A percentile compares a stretch with the other conserved stretches of the same genome.
Conservation (phyloP, 352 stramenopile species). For the Phytopythium cucurbitacearum region DNA sequence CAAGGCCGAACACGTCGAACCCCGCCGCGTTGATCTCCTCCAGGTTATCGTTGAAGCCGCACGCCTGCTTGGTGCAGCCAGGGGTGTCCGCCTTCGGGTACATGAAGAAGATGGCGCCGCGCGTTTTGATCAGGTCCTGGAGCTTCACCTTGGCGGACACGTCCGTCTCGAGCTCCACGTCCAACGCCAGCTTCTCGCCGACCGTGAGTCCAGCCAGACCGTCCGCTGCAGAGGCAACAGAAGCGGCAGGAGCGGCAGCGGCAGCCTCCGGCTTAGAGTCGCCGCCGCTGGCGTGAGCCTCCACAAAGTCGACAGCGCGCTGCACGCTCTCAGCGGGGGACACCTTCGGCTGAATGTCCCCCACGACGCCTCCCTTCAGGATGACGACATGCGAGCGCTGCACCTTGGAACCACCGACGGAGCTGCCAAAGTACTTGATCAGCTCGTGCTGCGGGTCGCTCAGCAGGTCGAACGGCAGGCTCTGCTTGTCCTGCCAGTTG, state of each 20-base stretch:
- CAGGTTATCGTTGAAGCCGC: conserved; percentile 82
- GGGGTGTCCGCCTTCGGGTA: conserved; percentile 84
- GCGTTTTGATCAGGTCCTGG: conserved; percentile 68
- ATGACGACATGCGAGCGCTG: conserved; percentile 85
- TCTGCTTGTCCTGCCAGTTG: conserved; percentile 82
- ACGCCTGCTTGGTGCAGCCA: conserved; percentile 80
- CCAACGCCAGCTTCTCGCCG: conserved; percentile 44
- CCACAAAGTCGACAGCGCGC: conserved; percentile 70
- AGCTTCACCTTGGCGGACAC: conserved; percentile 50
- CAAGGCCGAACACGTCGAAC: conserved; percentile 82
- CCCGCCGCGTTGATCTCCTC: conserved; percentile 65
- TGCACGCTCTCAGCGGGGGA: conserved; percentile 72
- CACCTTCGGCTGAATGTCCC: conserved; percentile 76
- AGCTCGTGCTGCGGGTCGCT: conserved; percentile 80
- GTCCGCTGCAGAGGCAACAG: conserved; percentile 2
- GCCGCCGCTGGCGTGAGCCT: conserved; percentile 21
- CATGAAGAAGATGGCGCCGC: conserved; percentile 86
- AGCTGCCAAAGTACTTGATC: conserved; percentile 87
- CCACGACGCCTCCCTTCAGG: conserved; percentile 71
- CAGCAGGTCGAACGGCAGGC: conserved; percentile 73
- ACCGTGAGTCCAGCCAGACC: conserved; percentile 25
- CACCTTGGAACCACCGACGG: conserved; percentile 67
- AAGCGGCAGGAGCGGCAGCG: background rate
- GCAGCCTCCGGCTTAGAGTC: background rate
- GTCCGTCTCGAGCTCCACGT: conserved; percentile 69